Conservation (phyloP, 306 rosid species). For the Coriaria nepalensis region DNA sequence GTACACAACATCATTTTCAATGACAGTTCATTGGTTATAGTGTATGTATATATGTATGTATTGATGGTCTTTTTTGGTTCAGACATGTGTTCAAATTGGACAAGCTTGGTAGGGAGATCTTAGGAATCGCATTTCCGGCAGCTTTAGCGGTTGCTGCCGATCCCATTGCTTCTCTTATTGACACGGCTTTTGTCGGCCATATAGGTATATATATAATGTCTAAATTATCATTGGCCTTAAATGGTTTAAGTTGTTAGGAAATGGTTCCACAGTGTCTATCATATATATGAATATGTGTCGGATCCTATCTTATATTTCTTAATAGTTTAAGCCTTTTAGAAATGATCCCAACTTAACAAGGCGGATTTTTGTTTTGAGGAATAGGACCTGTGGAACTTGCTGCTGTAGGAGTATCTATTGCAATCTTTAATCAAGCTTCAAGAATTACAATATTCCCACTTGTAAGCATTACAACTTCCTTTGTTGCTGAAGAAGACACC, state of each 20-base stretch:
- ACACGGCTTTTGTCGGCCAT: constrained; percentile 95
- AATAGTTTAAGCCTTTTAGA: too few relatives aligned
- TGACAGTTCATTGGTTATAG: not conserved
- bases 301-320: too few relatives aligned
- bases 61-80: not conserved
- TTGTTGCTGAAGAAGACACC: constrained; percentile 94
- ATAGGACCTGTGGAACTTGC: constrained; percentile 90
- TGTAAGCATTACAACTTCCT: constrained; percentile 86
- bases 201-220: constrained; percentile 32
- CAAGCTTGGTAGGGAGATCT: constrained; percentile 52
- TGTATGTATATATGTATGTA: not conserved
- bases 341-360: not conserved
- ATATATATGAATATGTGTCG: too few relatives aligned
- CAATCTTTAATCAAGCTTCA: constrained; percentile 87
- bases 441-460: constrained; percentile 88
- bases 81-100: constrained; percentile 73
- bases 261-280: too few relatives aligned
- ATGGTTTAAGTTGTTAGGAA: too few relatives aligned
- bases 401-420: constrained; percentile 88
- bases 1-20: constrained; percentile 18
- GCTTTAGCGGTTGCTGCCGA: constrained; percentile 96
- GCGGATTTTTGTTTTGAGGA: not conserved
- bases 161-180: constrained; percentile 95
- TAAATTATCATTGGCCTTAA: too few relatives aligned
- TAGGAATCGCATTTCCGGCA: constrained; percentile 81